phyloP scores from a whole-genome alignment of 129 eudicot species.

The Pittosporum tobira region DNA sequence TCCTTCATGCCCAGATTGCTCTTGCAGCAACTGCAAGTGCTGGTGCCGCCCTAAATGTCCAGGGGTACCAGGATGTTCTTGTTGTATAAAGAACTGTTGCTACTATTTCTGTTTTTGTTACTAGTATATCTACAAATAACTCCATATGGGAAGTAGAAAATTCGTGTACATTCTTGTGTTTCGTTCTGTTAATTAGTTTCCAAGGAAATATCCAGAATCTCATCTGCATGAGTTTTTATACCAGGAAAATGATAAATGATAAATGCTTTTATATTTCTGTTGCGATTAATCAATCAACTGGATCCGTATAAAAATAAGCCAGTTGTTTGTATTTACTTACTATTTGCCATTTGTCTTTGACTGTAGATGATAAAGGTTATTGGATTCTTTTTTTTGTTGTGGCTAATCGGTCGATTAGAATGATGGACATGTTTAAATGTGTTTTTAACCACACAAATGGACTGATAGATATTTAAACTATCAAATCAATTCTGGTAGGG shows the following conservation, averaged over 20 bases:
- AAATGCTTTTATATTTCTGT: too few species aligned
- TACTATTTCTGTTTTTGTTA: slow-evolving; percentile 35
- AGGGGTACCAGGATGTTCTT: slow-evolving; percentile 27
- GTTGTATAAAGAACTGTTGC: slow-evolving; percentile 43
- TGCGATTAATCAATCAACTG: too few species aligned
- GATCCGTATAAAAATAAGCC: too few species aligned
- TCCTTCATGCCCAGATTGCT: slow-evolving; percentile 28
- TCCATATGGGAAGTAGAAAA: background rate
- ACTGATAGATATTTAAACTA: slow-evolving; percentile 4
- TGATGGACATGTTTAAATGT: too few species aligned
- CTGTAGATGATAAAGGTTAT: too few species aligned
- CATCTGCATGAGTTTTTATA: too few species aligned
- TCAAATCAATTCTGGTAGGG: background rate
- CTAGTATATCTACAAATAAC: slow-evolving; percentile 14
- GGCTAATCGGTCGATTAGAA: too few species aligned
- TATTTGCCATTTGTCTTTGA: too few species aligned
- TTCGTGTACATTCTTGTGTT: slow-evolving; percentile 1
- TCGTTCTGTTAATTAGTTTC: slow-evolving; percentile 4
- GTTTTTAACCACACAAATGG: slow-evolving; percentile 4
- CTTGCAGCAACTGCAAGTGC: slow-evolving; percentile 11
- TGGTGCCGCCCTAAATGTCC: slow-evolving; percentile 42
- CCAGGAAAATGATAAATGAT: too few species aligned
- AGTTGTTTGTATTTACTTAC: too few species aligned
- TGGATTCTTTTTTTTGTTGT: too few species aligned
- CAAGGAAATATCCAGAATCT: too few species aligned